phyloP scores from a whole-genome alignment of 306 rosid genomes.

The Castanea mollissima region DNA sequence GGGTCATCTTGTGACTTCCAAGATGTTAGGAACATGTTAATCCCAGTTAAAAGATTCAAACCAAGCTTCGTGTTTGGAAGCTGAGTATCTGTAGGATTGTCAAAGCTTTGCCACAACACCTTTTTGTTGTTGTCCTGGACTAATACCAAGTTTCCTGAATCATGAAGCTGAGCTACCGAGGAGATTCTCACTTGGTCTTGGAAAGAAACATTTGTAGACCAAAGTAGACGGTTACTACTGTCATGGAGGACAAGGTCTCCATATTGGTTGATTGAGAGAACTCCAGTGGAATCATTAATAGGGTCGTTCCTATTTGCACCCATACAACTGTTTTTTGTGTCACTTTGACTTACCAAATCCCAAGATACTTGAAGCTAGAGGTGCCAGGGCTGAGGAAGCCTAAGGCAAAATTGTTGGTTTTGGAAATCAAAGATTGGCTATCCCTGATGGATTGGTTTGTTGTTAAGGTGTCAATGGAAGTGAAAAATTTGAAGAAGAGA shows the following conservation, averaged over 20 bases:
- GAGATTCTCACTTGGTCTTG: too few relatives aligned
- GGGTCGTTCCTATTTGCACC: slow-evolving; percentile 22
- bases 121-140: too few relatives aligned
- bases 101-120: too few relatives aligned
- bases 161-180: too few relatives aligned
- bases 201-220: slow-evolving; percentile 8
- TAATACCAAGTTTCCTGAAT: too few relatives aligned
- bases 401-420: too few relatives aligned
- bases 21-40: background rate
- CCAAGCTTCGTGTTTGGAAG: slow-evolving; percentile 9
- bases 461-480: too few relatives aligned
- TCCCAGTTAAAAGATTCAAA: background rate
- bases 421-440: too few relatives aligned
- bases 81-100: background rate
- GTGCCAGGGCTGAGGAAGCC: slow-evolving; percentile 61
- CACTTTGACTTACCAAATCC: background rate
- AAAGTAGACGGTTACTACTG: background rate
- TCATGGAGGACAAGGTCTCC: too few relatives aligned
- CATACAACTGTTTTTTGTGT: too few relatives aligned
- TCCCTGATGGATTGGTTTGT: too few relatives aligned
- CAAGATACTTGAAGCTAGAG: slow-evolving; percentile 43
- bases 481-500: too few relatives aligned
- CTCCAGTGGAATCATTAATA: background rate
- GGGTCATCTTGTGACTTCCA: background rate
- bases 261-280: background rate